A percentile compares a stretch with the other conserved stretches of the same genome.
Conservation (phyloP, 1,284 basidiomycete species). For the Earliella scabrosa region DNA sequence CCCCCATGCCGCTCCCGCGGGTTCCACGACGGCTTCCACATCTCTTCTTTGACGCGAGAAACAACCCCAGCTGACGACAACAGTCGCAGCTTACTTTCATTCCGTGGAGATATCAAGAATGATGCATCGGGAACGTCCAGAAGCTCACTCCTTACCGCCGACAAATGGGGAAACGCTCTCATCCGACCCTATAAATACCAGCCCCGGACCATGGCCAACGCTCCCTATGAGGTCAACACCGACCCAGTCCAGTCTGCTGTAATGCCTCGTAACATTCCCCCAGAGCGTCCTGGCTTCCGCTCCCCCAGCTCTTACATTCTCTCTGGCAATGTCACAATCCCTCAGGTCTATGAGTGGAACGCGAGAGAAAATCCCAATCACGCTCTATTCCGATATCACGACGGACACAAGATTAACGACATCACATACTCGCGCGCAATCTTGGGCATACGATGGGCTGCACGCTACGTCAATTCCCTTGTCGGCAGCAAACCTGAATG, state of each 20-base stretch:
- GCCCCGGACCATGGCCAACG: too few relatives aligned
- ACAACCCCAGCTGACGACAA: too few relatives aligned
- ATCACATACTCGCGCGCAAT: conserved; percentile 13
- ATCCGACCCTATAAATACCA: too few relatives aligned
- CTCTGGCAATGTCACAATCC: conserved; percentile 29
- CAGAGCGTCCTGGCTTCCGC: not conserved
- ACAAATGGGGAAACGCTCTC: too few relatives aligned
- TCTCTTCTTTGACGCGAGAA: not conserved
- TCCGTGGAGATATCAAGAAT: not conserved
- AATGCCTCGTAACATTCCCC: not conserved
- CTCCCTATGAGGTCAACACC: too few relatives aligned
- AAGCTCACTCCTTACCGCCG: too few relatives aligned
- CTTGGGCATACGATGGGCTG: conserved; percentile 15
- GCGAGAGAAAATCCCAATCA: conserved; percentile 35
- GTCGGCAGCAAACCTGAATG: not conserved
- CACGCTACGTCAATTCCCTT: conserved; percentile 14
- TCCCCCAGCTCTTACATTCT: conserved; percentile 16
- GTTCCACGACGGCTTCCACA: too few relatives aligned
- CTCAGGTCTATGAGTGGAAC: conserved; percentile 42
- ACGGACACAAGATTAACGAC: conserved; percentile 6
- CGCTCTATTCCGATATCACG: conserved; percentile 37
- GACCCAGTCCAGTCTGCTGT: too few relatives aligned
- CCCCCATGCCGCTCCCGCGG: too few relatives aligned
- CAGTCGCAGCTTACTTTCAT: not conserved
- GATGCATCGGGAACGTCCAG: not conserved